A percentile compares a stretch with the other conserved stretches of the same genome.
Conservation (phyloP, 2,329 filamentous ascomycete species). For the Xylaria digitata region DNA sequence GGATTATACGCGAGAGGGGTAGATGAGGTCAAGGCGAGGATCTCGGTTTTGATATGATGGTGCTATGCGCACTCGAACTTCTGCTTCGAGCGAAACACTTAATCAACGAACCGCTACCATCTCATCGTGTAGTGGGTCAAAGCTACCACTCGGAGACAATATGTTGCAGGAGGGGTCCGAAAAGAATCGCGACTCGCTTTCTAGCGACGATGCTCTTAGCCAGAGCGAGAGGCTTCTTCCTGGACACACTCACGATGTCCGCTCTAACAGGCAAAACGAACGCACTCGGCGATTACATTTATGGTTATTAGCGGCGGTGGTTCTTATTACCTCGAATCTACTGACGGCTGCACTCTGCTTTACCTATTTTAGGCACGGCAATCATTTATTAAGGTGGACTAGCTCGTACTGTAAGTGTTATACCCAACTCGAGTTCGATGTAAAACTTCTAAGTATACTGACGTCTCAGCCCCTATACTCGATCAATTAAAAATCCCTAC, state of each 20-base stretch:
- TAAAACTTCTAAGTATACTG: neutral
- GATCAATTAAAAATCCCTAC: neutral
- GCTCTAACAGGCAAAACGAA: neutral
- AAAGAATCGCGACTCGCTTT: constrained; percentile 8
- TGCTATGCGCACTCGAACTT: no score
- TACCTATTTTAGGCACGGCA: neutral
- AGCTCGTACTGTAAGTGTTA: constrained; percentile 5
- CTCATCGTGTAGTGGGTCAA: neutral
- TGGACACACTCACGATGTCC: neutral
- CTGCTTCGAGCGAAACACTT: no score
- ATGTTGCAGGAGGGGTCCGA: neutral
- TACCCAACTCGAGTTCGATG: no score
- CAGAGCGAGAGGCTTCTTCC: neutral
- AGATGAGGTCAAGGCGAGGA: neutral
- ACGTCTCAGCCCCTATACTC: neutral
- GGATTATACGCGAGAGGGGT: constrained; percentile 13
- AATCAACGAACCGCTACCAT: neutral
- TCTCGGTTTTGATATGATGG: no score
- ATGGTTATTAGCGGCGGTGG: neutral
- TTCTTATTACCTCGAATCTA: constrained; percentile 1
- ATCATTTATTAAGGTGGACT: neutral
- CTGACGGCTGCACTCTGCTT: neutral
- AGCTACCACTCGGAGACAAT: neutral
- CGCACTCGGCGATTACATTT: neutral
- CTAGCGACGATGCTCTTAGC: neutral